Evolutionary conservation across 139 green algal genomes (phyloP), one percentile per base, ranked within the genome.

Genomic region (Auxenochlorella pyrenoidosa): DNA sequence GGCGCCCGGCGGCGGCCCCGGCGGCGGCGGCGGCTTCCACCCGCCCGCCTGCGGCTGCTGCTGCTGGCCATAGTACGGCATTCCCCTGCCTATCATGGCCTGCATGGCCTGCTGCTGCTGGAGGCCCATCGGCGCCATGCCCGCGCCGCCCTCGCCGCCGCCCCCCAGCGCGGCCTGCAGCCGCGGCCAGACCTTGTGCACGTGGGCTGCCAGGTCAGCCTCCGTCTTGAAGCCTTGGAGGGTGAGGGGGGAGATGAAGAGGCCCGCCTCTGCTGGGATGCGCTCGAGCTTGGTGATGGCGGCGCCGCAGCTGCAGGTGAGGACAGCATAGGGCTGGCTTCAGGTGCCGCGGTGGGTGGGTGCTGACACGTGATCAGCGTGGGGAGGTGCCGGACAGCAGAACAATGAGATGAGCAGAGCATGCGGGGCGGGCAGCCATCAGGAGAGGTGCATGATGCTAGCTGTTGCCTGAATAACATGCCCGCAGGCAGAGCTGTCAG

Each of bases 201-300:
- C 93, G 84, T 96, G 92, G 0, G 89, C 75, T 19, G 88, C 82
- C 40, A 96, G 79, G 16, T 93, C 92, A 28, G 92, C 89, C 78
- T 96, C 92, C 1, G 66, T 81, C 3, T 47, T 44, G 83, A 63
- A 76, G 15, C 44, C 38, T 34, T 72, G 93, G 38, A 96, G 83
- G 4, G 94, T 96, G 12, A 92, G 90, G 60, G 94, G 88, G 13
- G 94, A 97, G 18, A 97, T 94, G 88, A 92, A 95, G 0, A 97
- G 58, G 5, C 89, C 89, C 22, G 93, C 78, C 21, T 93, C 90
- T 2, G 60, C 70, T 0, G 91, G 79, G 36, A 94, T 92, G 6
- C 94, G 93, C 85, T 95, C 92, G 30, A 97, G 72, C 0, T 92
- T 90, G 22, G 80, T 79, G n/a, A 97, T 95, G 54, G 59, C 65